Conservation (phyloP, 768 basidiomycete genomes). For the Hygrophorus pudorinus region DNA sequence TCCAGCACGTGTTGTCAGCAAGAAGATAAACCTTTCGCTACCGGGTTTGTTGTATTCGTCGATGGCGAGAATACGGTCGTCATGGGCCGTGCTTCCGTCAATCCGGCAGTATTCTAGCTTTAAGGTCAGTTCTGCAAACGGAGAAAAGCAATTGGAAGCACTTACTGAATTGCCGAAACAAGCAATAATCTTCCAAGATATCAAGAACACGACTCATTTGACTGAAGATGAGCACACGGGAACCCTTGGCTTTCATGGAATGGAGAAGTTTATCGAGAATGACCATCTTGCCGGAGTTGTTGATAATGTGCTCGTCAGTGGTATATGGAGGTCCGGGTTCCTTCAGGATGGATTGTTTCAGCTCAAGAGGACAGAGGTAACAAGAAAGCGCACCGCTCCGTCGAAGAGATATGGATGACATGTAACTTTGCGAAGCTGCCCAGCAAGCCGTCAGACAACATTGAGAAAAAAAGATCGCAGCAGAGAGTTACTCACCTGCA, state of each 20-base stretch:
- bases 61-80: conserved; percentile 90
- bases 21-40: conserved; percentile 93
- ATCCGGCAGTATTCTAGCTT: conserved; percentile 86
- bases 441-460: not conserved
- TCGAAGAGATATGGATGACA: conserved; percentile 91
- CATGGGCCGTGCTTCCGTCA: conserved; percentile 92
- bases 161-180: conserved; percentile 84
- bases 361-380: not conserved
- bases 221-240: conserved; percentile 88
- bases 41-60: conserved; percentile 96
- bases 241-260: conserved; percentile 84
- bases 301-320: conserved; percentile 89
- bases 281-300: conserved; percentile 95
- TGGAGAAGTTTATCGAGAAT: conserved; percentile 88
- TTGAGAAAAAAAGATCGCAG: not conserved
- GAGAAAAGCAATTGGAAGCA: conserved; percentile 6
- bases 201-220: conserved; percentile 99
- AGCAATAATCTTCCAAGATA: conserved; percentile 94
- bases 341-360: conserved; percentile 21
- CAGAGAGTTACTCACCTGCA: conserved; percentile 60
- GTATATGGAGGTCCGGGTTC: conserved; percentile 99
- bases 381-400: conserved; percentile 52
- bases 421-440: conserved; percentile 70
- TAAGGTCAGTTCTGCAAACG: conserved; percentile 3
- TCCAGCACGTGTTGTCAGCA: conserved; percentile 93